Base-by-base conservation (phyloP, 2,329 filamentous ascomycete genomes). In the Ascochyta pisi region DNA sequence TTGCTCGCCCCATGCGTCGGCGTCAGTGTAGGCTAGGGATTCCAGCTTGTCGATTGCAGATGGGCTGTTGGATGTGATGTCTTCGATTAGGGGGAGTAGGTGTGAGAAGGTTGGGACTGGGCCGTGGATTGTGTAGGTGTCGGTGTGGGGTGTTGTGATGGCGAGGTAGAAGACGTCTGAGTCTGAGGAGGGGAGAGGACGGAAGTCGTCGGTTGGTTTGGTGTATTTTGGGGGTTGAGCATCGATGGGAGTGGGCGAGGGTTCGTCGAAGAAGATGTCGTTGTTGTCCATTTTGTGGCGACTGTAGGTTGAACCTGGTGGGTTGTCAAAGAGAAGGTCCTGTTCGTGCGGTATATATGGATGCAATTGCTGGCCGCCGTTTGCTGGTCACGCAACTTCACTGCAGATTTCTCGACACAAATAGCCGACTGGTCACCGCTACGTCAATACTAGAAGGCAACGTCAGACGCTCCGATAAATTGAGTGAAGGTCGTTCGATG, bases 101-200 rank as follows among this genome's bases (percentile, higher is more conserved):
- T 56, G 47, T 0, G 37, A 22, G 62, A 70, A 71, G 5, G 23
- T 33, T 3, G 45, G 26, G 2, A 46, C 48, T 6, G 69, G 69
- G 41, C 67, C 66, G 52, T 58, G 22, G 52, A 66, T 52, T 6
- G 45, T 34, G 58, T 59, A 58, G 7, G 49, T 47, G 56, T 72
- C 67, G 13, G 51, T 62, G 59, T 69, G 64, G 0, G 65, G 69
- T 1, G 57, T 59, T 7, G 46, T 66, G 61, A 61, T 45, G 47
- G 61, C 58, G 29, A 72, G 67, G 56, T 70, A 71, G 57, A 60
- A 61, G 57, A 67, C 55, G 9, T 65, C 65, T 39, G 56, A n/a
- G 2, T 50, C 22, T 8, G 29, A 15, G 23, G 39, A 24, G 13
- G 44, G 6, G 19, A 59, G 41, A 2, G 50, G 42, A 34, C 57